Conservation (phyloP, 2,329 filamentous ascomycete genomes). For the Rasamsonia emersonii region DNA sequence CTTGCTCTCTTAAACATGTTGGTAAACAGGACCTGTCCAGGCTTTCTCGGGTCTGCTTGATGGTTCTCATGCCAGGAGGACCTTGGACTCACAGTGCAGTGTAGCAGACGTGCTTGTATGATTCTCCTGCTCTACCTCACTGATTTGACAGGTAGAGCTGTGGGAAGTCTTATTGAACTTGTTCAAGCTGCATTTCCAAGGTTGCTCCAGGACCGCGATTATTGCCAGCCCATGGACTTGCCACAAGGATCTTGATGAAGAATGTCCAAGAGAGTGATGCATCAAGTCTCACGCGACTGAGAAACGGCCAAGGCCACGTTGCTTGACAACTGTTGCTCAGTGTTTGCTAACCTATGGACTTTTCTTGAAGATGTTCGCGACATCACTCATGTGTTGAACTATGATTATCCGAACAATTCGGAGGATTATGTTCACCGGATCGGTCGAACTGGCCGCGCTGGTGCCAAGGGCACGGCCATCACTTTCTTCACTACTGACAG, state of each 20-base stretch:
- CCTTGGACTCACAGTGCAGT: conserved; percentile 78
- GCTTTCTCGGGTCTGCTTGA: conserved; percentile 65
- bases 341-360: conserved; percentile 63
- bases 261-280: conserved; percentile 49
- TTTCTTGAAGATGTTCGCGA: conserved; percentile 98
- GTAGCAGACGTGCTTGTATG: conserved; percentile 60
- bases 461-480: conserved; percentile 90
- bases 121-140: conserved; percentile 66
- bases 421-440: conserved; percentile 63
- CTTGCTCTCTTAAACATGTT: conserved; percentile 88
- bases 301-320: conserved; percentile 43
- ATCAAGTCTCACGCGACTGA: conserved; percentile 53
- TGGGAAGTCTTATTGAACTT: conserved; percentile 71
- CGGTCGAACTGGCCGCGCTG: conserved; percentile 62
- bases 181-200: conserved; percentile 67
- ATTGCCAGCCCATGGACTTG: conserved; percentile 46
- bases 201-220: conserved; percentile 58
- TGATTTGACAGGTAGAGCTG: conserved; percentile 58
- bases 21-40: conserved; percentile 86
- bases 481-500: conserved; percentile 99
- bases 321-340: conserved; percentile 40
- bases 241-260: conserved; percentile 37
- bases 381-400: conserved; percentile 99
- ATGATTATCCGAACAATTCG: conserved; percentile 96
- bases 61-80: conserved; percentile 72